Evolutionary conservation across 2,329 filamentous ascomycete species (phyloP), one percentile per base, ranked within the genome.

Genomic region (Fusarium sp.): DNA sequence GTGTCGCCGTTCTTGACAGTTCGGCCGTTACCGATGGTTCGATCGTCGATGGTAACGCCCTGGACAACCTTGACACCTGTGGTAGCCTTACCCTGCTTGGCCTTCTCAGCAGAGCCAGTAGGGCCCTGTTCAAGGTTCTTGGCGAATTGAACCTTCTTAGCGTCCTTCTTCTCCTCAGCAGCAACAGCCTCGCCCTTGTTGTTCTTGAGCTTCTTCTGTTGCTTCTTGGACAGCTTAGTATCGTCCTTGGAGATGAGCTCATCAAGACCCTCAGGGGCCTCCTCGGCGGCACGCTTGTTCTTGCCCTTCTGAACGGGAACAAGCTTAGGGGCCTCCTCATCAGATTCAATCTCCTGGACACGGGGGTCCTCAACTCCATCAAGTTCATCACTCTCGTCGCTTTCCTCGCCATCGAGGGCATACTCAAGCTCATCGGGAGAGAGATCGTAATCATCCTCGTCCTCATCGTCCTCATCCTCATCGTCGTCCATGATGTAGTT

Each of bases 91-190:
- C 65, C 71, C 71, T 79, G 73, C 76, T 80, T 81, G 46, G 75
- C 74, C 75, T 80, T 79, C 71, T 78, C 77, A 69, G 87, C 82
- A 58, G 92, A 90, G 70, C 90, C 89, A 41, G 94, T 96, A 67
- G 96, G 96, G 62, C 96, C 96, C 81, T 97, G 94, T 85, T 98
- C 96, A 67, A 99, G 93, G 81, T 98, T 94, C 88, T 98, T 97
- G 77, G 96, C 95, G 79, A 99, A 99, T 81, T 97, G 93, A 64
- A 99, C 96, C 86, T 97, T 98, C 89, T 97, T 97, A 64, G 77
- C 71, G 63, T 87, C 83, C 79, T 90, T 89, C 71, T 86, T 82
- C 69, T 86, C 82, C 73, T 90, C 87, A 42, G 83, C 82, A 50
- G 85, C 81, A 62, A 91, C 88, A 61, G 96, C 90, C 78, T 97